A percentile compares a stretch with the other conserved stretches of the same genome.
phyloP scores from a whole-genome alignment of 2,329 filamentous ascomycete genomes.

The Gnomoniopsis smithogilvyi region DNA sequence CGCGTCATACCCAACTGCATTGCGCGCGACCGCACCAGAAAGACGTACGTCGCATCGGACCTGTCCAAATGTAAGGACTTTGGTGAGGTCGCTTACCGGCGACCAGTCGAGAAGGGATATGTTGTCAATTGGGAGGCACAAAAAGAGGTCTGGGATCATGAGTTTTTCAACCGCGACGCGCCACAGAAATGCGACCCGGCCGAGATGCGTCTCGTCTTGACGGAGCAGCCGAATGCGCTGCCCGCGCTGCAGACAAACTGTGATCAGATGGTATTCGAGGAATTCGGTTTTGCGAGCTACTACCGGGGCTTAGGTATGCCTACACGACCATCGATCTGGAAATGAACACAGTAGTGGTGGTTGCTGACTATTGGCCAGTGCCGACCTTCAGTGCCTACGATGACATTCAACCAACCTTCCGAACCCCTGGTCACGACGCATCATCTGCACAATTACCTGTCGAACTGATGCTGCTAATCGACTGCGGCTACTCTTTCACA shows the following conservation, averaged over 20 bases:
- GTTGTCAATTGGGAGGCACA: conserved; percentile 96
- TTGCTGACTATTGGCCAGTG: conserved; percentile 40
- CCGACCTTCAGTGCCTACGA: conserved; percentile 79
- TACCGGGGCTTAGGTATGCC: conserved; percentile 66
- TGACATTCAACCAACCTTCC: conserved; percentile 68
- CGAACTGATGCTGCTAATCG: conserved; percentile 83
- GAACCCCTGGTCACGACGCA: conserved; percentile 49
- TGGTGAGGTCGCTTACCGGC: conserved; percentile 80
- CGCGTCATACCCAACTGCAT: conserved; percentile 83
- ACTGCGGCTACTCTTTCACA: conserved; percentile 90
- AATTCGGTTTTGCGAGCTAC: conserved; percentile 89
- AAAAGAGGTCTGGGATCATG: conserved; percentile 91
- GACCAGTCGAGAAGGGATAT: conserved; percentile 91
- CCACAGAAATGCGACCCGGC: conserved; percentile 68
- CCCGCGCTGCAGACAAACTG: conserved; percentile 81
- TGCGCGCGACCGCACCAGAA: conserved; percentile 74
- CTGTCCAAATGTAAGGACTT: conserved; percentile 80
- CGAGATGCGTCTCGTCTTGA: conserved; percentile 79
- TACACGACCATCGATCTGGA: not conserved
- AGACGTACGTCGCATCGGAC: conserved; percentile 76
- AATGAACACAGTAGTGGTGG: not conserved
- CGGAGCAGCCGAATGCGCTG: conserved; percentile 82
- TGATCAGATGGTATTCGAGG: conserved; percentile 96
- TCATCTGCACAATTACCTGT: conserved; percentile 51
- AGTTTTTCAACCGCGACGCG: conserved; percentile 73